These are phyloP conservation scores for Trametes polyzona DNA, from an alignment of 1,284 basidiomycete species.

Conservation along the genomic window DNA sequence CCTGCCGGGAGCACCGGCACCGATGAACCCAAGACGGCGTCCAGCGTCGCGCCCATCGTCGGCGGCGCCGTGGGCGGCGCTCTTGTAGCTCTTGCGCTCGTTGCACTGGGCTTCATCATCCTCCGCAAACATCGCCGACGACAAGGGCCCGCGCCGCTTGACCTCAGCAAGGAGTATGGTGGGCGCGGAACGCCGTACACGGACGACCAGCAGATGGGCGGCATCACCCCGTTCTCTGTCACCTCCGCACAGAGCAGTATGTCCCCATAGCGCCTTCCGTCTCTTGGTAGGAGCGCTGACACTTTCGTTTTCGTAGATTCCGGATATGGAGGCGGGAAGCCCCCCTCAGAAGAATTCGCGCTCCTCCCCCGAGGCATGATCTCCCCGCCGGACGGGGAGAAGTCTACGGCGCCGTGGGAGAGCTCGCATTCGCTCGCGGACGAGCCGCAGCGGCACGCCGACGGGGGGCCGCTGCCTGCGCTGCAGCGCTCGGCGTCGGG, in stretches of 20 bases:
- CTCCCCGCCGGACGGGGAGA: neutral
- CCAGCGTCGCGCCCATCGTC: slow-evolving; percentile 7
- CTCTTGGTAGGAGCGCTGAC: neutral
- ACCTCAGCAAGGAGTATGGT: slow-evolving; percentile 18
- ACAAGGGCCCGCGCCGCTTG: slow-evolving; percentile 17
- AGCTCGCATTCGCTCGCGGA: neutral
- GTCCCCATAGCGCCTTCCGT: neutral
- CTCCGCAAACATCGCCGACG: neutral
- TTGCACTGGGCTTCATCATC: slow-evolving; percentile 8
- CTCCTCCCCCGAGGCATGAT: slow-evolving; percentile 6
- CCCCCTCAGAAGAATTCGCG: slow-evolving; percentile 1
- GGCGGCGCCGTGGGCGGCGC: slow-evolving; percentile 21
- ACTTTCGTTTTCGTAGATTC: neutral
- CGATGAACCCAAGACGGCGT: neutral
- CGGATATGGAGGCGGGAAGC: slow-evolving; percentile 8
- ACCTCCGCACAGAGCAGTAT: slow-evolving; percentile 3
- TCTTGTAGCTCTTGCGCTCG: neutral
- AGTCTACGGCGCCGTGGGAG: neutral
- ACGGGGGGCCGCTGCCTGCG: slow-evolving; percentile 17
- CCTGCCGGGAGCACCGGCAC: neutral
- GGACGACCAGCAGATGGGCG: slow-evolving; percentile 6
- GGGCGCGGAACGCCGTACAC: neutral
- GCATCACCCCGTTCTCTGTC: slow-evolving; percentile 22
- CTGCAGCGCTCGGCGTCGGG: slow-evolving; percentile 22
- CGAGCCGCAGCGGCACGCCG: slow-evolving; percentile 16